Conservation (phyloP, 352 stramenopile species). For the Blastocystis sp. region DNA sequence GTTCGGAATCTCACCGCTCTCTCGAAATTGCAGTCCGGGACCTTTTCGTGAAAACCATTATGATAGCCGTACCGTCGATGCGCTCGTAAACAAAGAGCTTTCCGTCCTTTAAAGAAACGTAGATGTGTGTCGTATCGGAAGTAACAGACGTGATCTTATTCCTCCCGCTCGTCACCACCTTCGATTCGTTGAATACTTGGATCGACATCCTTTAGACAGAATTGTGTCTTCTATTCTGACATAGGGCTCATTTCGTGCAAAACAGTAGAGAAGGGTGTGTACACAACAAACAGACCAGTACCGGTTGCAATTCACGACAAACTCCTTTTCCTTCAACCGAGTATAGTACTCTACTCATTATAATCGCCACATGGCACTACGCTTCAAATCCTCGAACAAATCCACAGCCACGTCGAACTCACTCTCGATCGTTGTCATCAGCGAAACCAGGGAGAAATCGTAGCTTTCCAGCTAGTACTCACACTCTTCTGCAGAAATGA, state of each 20-base stretch:
- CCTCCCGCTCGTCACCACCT: constrained; percentile 11
- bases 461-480: neutral
- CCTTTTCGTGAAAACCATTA: neutral
- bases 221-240: neutral
- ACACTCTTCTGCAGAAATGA: neutral
- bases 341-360: neutral
- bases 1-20: neutral
- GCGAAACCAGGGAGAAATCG: constrained; percentile 40
- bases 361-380: neutral
- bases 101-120: constrained; percentile 40
- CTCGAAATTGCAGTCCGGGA: neutral
- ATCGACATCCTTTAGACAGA: constrained; percentile 14
- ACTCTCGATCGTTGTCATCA: constrained; percentile 19
- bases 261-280: no score
- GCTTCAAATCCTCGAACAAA: constrained; percentile 16
- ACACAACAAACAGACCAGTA: constrained; percentile 2
- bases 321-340: neutral
- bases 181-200: constrained; percentile 27
- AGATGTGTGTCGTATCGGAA: constrained; percentile 3
- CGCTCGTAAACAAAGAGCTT: constrained; percentile 27
- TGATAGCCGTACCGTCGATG: neutral
- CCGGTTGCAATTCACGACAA: constrained; percentile 38
- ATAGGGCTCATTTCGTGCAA: no score
- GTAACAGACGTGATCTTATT: constrained; percentile 31
- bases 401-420: constrained; percentile 12